A percentile compares a stretch with the other conserved stretches of the same genome.
These are phyloP conservation scores for Fusarium decemcellulare DNA, from an alignment of 2,329 filamentous ascomycete genomes.

Conservation along the genomic window DNA sequence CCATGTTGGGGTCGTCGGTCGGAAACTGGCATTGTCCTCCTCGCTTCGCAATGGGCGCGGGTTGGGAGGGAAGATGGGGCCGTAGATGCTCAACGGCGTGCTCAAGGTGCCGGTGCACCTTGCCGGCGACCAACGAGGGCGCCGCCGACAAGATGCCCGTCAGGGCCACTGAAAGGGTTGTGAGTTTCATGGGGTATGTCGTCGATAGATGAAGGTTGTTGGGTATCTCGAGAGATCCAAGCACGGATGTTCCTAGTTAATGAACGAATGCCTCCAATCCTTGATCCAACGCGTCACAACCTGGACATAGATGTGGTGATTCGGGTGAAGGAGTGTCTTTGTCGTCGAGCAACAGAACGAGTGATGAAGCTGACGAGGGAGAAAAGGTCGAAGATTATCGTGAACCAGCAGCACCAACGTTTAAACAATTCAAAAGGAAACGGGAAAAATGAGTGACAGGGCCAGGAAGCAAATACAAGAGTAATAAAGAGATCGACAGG, in stretches of 20 bases:
- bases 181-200: slow-evolving; percentile 65
- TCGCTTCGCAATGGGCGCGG: slow-evolving; percentile 63
- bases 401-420: slow-evolving; percentile 43
- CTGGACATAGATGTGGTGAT: slow-evolving; percentile 31
- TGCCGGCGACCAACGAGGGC: slow-evolving; percentile 53
- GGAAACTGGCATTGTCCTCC: slow-evolving; percentile 75
- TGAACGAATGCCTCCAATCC: slow-evolving; percentile 34
- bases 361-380: slow-evolving; percentile 40
- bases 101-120: slow-evolving; percentile 51
- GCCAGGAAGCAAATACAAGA: slow-evolving; percentile 34
- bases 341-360: slow-evolving; percentile 46
- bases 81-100: slow-evolving; percentile 57
- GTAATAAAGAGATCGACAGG: slow-evolving; percentile 45
- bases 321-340: slow-evolving; percentile 38
- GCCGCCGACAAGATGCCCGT: slow-evolving; percentile 63
- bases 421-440: slow-evolving; percentile 41
- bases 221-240: slow-evolving; percentile 25
- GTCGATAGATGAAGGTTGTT: slow-evolving; percentile 40
- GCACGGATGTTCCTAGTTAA: slow-evolving; percentile 39
- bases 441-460: slow-evolving; percentile 35
- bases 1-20: slow-evolving; percentile 71
- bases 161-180: slow-evolving; percentile 63
- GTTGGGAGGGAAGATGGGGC: slow-evolving; percentile 44
- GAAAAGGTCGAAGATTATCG: slow-evolving; percentile 23
- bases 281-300: slow-evolving; percentile 38